A percentile compares a stretch with the other conserved stretches of the same genome.
phyloP scores from a whole-genome alignment of 1,284 basidiomycete genomes.

The Fistulina hepatica region DNA sequence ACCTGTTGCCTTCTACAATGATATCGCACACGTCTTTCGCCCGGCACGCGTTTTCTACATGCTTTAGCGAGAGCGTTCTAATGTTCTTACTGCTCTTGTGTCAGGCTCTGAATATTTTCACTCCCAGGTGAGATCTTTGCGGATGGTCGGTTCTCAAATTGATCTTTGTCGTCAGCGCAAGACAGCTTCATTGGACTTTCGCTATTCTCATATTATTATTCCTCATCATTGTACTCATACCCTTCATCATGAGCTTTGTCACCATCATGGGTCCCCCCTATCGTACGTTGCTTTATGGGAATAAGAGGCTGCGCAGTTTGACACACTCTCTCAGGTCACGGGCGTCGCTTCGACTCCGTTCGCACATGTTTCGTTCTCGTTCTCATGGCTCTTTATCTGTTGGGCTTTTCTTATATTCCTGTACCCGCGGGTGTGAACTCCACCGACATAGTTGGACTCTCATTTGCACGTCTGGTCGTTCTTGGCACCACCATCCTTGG shows the following conservation, averaged over 20 bases:
- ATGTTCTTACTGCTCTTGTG: slow-evolving; percentile 57
- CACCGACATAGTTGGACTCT: slow-evolving; percentile 32
- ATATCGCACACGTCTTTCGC: too few species aligned
- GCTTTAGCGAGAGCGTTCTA: slow-evolving; percentile 58
- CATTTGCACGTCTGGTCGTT: slow-evolving; percentile 57
- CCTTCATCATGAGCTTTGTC: slow-evolving; percentile 48
- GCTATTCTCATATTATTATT: slow-evolving; percentile 47
- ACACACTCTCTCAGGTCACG: slow-evolving; percentile 21
- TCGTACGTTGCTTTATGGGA: slow-evolving; percentile 2
- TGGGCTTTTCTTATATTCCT: slow-evolving; percentile 53
- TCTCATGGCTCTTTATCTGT: slow-evolving; percentile 46
- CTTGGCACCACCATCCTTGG: slow-evolving; percentile 65
- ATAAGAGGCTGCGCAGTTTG: slow-evolving; percentile 2
- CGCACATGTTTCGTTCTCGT: slow-evolving; percentile 34
- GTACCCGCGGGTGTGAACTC: slow-evolving; percentile 40
- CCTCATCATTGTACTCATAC: slow-evolving; percentile 49
- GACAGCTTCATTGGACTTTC: slow-evolving; percentile 51
- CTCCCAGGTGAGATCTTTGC: slow-evolving; percentile 34
- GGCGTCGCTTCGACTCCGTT: slow-evolving; percentile 17
- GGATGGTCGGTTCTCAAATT: background rate
- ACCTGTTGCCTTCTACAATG: too few species aligned
- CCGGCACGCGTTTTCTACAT: too few species aligned
- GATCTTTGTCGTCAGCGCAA: slow-evolving; percentile 29
- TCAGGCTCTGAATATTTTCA: slow-evolving; percentile 46
- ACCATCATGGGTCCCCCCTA: slow-evolving; percentile 28